Base-by-base conservation (phyloP, 208 protist genomes). In the Wallacemonas sp. region DNA sequence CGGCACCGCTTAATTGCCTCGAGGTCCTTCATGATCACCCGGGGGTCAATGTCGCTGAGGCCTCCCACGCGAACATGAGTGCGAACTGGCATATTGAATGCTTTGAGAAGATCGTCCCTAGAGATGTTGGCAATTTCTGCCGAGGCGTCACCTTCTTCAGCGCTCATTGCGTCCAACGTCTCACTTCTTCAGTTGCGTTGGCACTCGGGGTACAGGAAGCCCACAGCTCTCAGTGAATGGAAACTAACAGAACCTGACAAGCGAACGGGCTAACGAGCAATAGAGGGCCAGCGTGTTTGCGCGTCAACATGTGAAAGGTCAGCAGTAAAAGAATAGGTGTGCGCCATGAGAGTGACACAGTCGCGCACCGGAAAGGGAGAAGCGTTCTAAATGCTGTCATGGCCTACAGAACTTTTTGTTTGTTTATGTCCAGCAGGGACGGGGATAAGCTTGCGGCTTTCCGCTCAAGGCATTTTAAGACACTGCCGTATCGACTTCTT, bases 31-130 rank as follows among this genome's bases (percentile, higher is more conserved):
- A 68, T 61, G 17, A 95, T 69, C 5, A 95, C 89, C 48, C 60
- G 38, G 3, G 84, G 89, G 64, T 93, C 80, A 36, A 81, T 88
- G 6, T 66, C 71, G 3, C 66, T 26, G 26, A 85, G 53, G 15
- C 89, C 89, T 12, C 71, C 64, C 6, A 92, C 61, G 0, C 84
- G 78, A 5, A 95, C 84, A 52, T 95, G 89, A 13, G 86, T 71
- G 19, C 84, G 77, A 32, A 93, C 76, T 0, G 73, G 76, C 15
- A 88, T 24, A 44, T 86, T 63, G 21, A 91, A 45, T 8, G 50
- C 50, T 4, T 27, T 17, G n/a, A n/a, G n/a, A 17, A 93, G 42
- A 67, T 89, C 82, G 38, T 89, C 59, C 19, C 87, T 70, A 24
- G 58, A 58, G 45, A 93, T 86, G 9, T 73, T 79, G 12, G 50